These are phyloP conservation scores for Avena atlantica DNA, from an alignment of 176 grass and related monocot species.

Conservation along the genomic window DNA sequence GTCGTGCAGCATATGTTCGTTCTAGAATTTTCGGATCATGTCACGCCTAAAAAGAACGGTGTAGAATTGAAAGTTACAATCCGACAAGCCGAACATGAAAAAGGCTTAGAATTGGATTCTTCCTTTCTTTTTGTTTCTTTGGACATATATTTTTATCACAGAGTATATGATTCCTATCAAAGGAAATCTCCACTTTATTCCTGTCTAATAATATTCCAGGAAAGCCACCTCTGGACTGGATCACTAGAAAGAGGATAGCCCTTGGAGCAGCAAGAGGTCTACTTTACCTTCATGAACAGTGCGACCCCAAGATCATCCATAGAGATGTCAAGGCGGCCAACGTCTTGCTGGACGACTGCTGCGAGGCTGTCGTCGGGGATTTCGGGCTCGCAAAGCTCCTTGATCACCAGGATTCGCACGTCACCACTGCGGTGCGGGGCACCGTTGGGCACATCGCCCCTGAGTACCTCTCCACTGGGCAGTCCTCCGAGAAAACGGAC, in stretches of 20 bases:
- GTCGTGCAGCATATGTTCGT: slow-evolving; percentile 46
- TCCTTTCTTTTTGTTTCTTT: slow-evolving; percentile 23
- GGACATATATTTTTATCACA: not conserved
- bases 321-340: slow-evolving; percentile 96
- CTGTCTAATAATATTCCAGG: slow-evolving; percentile 51
- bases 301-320: slow-evolving; percentile 98
- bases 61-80: slow-evolving; percentile 31
- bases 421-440: slow-evolving; percentile 88
- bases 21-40: not conserved
- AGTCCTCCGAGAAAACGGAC: slow-evolving; percentile 94
- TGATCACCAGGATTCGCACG: slow-evolving; percentile 87
- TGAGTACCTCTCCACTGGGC: slow-evolving; percentile 92
- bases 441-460: slow-evolving; percentile 96
- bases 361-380: slow-evolving; percentile 87
- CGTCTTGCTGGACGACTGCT: slow-evolving; percentile 84
- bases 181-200: slow-evolving; percentile 49
- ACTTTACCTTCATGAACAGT: slow-evolving; percentile 96
- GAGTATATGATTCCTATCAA: slow-evolving; percentile 48
- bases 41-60: slow-evolving; percentile 31
- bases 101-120: slow-evolving; percentile 49
- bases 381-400: slow-evolving; percentile 94
- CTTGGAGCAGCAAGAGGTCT: slow-evolving; percentile 87
- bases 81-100: not conserved
- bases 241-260: slow-evolving; percentile 84
- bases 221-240: slow-evolving; percentile 90